Percentiles rank a stretch among this genome's conserved stretches.
Conservation (phyloP, 257 asterid species). For the Plantago ovata region DNA sequence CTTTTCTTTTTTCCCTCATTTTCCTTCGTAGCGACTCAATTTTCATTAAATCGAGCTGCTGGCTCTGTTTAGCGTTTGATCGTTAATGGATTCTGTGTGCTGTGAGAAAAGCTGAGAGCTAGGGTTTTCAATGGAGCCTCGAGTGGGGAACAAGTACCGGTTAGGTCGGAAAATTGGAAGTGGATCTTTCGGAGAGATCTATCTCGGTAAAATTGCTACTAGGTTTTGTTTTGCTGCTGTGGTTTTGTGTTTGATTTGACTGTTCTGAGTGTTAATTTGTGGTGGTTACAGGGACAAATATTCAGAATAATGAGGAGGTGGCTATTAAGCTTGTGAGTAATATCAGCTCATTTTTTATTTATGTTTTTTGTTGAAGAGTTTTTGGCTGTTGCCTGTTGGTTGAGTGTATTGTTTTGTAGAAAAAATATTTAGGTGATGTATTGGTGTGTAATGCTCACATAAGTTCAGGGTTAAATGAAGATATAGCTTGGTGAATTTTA, state of each 20-base stretch:
- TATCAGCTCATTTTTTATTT: neutral
- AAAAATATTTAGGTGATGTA: neutral
- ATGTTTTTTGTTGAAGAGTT: neutral
- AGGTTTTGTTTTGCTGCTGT: neutral
- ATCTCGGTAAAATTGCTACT: slow-evolving; percentile 34
- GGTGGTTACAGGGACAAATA: slow-evolving; percentile 52
- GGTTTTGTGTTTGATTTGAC: neutral
- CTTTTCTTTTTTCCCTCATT: too few species aligned
- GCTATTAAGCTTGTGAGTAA: slow-evolving; percentile 44
- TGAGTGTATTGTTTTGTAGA: too few species aligned
- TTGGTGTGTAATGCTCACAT: neutral
- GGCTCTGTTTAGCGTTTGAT: slow-evolving; percentile 25
- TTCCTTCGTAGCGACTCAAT: too few species aligned
- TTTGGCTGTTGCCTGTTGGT: neutral
- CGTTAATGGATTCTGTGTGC: slow-evolving; percentile 28
- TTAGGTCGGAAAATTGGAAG: slow-evolving; percentile 72
- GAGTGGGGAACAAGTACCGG: slow-evolving; percentile 61
- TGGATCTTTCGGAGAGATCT: slow-evolving; percentile 71
- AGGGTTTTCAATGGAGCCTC: slow-evolving; percentile 51
- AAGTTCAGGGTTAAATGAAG: neutral
- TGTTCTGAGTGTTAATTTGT: slow-evolving; percentile 5
- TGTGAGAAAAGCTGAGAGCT: slow-evolving; percentile 13
- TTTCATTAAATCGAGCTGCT: too few species aligned
- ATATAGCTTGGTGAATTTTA: slow-evolving; percentile 7
- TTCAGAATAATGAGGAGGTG: slow-evolving; percentile 78